A percentile compares a stretch with the other conserved stretches of the same genome.
Conservation (phyloP, 441 rosid genomes). For the Eugenia klotzschiana region DNA sequence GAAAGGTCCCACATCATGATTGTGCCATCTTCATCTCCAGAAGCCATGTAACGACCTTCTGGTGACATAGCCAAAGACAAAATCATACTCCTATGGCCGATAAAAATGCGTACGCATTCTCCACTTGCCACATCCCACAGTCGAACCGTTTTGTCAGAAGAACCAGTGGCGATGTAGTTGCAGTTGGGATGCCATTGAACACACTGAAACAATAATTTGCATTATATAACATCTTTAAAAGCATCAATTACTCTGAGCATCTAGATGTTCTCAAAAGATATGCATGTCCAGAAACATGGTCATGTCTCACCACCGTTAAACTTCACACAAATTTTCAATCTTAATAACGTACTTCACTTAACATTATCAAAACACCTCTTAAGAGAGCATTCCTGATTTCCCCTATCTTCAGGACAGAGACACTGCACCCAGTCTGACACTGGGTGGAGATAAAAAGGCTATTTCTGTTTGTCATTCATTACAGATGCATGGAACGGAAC, state of each 20-base stretch:
- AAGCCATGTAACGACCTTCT: slow-evolving; percentile 91
- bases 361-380: not conserved
- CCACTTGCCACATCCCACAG: slow-evolving; percentile 94
- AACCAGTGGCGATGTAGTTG: slow-evolving; percentile 90
- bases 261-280: not conserved
- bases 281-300: not conserved
- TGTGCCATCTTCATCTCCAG: slow-evolving; percentile 93
- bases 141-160: slow-evolving; percentile 86
- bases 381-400: not conserved
- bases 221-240: not conserved
- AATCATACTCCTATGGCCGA: slow-evolving; percentile 93
- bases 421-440: not conserved
- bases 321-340: not conserved
- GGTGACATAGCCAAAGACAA: slow-evolving; percentile 87
- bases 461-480: not conserved
- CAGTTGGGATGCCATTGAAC: slow-evolving; percentile 97
- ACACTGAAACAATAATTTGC: slow-evolving; percentile 43
- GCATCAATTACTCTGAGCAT: not conserved
- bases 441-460: not conserved
- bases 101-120: slow-evolving; percentile 77
- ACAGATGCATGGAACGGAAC: not conserved
- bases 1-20: slow-evolving; percentile 99
- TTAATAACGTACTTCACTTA: not conserved
- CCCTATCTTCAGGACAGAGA: not conserved
- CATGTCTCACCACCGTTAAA: not conserved